A percentile compares a stretch with the other conserved stretches of the same genome.
phyloP scores from a whole-genome alignment of 495 filamentous ascomycete genomes.

The Penicillium nucicola region DNA sequence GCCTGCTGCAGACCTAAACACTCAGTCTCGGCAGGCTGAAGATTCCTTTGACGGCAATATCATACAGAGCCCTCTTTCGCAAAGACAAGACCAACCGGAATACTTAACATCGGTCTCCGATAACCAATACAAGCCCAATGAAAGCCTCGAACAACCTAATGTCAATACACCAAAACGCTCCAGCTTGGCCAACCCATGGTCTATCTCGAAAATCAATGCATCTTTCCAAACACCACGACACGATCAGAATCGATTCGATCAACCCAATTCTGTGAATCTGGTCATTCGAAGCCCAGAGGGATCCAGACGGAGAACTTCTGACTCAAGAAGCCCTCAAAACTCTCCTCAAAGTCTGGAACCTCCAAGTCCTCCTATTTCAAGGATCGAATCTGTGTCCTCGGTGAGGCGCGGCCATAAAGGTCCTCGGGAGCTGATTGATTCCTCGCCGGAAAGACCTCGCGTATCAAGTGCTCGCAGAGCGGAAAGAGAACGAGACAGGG shows the following conservation, averaged over 20 bases:
- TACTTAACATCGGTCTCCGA: background rate
- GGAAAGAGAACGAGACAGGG: slow-evolving; percentile 26
- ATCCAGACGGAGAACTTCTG: background rate
- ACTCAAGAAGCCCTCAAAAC: background rate
- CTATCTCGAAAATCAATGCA: slow-evolving; percentile 26
- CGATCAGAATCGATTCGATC: background rate
- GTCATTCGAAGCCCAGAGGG: background rate
- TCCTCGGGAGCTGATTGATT: background rate
- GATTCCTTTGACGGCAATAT: background rate
- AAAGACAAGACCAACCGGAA: background rate
- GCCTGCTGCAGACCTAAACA: background rate
- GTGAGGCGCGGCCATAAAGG: background rate
- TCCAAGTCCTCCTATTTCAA: slow-evolving; percentile 5
- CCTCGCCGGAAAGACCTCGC: background rate
- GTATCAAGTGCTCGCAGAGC: slow-evolving; percentile 4
- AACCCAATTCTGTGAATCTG: background rate
- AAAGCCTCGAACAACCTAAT: background rate
- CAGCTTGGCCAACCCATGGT: slow-evolving; percentile 30
- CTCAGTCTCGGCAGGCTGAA: background rate
- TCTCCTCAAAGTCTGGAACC: slow-evolving; percentile 1
- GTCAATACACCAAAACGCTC: background rate
- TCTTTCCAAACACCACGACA: slow-evolving; percentile 12
- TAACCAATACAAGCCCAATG: background rate
- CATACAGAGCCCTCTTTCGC: background rate
- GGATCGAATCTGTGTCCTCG: slow-evolving; percentile 10